Percentiles rank a stretch among this genome's conserved stretches.
Evolutionary conservation across 805 yeast genomes (phyloP).

Genomic region (Pichia ethanolica): DNA sequence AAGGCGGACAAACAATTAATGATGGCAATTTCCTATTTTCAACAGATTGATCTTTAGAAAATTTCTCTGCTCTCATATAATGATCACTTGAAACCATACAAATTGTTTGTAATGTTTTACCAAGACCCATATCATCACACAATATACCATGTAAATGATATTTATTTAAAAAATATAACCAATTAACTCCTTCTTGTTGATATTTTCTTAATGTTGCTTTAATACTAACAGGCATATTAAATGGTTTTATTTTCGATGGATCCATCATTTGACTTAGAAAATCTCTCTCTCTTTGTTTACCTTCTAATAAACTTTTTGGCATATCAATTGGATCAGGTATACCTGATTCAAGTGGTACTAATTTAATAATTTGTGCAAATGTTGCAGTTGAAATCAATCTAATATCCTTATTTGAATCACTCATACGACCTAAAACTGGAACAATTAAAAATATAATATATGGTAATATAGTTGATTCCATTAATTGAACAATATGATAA

Average conservation of each 20-base stretch:
- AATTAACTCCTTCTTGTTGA: conserved; percentile 97
- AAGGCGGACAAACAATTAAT: conserved; percentile 90
- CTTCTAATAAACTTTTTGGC: conserved; percentile 75
- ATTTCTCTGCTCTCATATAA: conserved; percentile 70
- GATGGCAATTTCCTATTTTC: conserved; percentile 78
- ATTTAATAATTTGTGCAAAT: conserved; percentile 89
- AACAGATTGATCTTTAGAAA: conserved; percentile 45
- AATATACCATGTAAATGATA: conserved; percentile 94
- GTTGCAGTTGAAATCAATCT: conserved; percentile 89
- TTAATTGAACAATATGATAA: conserved; percentile 72
- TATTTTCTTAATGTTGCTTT: conserved; percentile 89
- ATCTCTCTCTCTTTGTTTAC: conserved; percentile 90
- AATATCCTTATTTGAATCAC: conserved; percentile 86
- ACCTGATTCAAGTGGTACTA: conserved; percentile 96
- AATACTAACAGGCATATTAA: conserved; percentile 82
- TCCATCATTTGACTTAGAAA: conserved; percentile 98
- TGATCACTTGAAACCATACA: conserved; percentile 97
- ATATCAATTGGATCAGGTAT: conserved; percentile 91
- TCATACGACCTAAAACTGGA: conserved; percentile 96
- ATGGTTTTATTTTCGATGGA: conserved; percentile 81
- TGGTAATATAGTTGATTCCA: conserved; percentile 88
- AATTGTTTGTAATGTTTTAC: conserved; percentile 93
- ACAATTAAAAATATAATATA: conserved; percentile 93
- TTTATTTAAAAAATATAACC: conserved; percentile 92
- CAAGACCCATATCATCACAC: conserved; percentile 99